A percentile compares a stretch with the other conserved stretches of the same genome.
These are phyloP conservation scores for Phlebopus sp. DNA, from an alignment of 1,284 basidiomycete species.

Conservation along the genomic window DNA sequence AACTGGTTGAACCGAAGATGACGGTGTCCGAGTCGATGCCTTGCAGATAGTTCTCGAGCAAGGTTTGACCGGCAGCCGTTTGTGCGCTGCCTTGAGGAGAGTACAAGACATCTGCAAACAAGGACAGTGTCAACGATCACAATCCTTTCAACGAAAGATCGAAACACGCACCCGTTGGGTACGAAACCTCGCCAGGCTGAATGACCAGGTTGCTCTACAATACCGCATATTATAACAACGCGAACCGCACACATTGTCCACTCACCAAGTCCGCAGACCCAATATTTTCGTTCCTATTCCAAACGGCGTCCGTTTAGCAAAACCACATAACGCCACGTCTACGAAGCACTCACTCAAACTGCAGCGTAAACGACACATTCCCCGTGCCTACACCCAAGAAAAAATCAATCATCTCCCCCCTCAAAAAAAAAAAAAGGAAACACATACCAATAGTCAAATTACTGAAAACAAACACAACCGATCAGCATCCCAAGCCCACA, in stretches of 20 bases:
- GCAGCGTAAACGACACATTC: conserved; percentile 61
- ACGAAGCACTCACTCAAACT: conserved; percentile 59
- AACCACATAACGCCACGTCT: no score
- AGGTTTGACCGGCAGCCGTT: conserved; percentile 47
- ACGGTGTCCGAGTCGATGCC: conserved; percentile 57
- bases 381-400: conserved; percentile 51
- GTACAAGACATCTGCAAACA: conserved; percentile 56
- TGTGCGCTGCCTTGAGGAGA: conserved; percentile 57
- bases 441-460: conserved; percentile 62
- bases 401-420: conserved; percentile 6
- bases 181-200: conserved; percentile 51
- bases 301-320: not conserved
- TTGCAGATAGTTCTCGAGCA: conserved; percentile 74
- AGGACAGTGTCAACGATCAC: not conserved
- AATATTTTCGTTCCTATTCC: conserved; percentile 46
- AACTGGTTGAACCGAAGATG: conserved; percentile 56
- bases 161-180: conserved; percentile 45
- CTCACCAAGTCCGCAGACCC: conserved; percentile 60
- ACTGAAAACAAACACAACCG: conserved; percentile 38
- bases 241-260: not conserved
- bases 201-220: conserved; percentile 51
- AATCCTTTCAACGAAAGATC: not conserved
- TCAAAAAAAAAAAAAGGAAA: not conserved
- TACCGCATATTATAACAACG: conserved; percentile 6
- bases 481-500: conserved; percentile 2